These are phyloP conservation scores for Chaetomium sp. DNA, from an alignment of 2,329 filamentous ascomycete genomes.

Conservation along the genomic window DNA sequence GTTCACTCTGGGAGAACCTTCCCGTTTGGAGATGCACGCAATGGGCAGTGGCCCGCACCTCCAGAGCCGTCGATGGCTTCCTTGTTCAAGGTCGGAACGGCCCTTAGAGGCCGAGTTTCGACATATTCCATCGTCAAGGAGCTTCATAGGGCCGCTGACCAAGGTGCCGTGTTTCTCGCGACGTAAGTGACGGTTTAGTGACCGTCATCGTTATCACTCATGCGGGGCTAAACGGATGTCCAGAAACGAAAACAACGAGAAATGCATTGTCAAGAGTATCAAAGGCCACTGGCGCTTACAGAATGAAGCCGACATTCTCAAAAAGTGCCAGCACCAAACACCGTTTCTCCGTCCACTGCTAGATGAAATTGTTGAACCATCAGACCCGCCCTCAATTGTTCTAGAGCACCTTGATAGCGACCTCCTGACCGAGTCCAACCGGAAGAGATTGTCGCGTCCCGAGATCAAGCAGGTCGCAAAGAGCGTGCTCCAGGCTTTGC, in stretches of 20 bases:
- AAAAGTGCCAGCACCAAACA: slow-evolving; percentile 20
- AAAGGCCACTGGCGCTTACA: slow-evolving; percentile 21
- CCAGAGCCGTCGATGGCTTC: slow-evolving; percentile 11
- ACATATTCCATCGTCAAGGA: slow-evolving; percentile 23
- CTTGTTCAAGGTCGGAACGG: slow-evolving; percentile 14
- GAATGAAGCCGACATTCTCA: slow-evolving; percentile 27
- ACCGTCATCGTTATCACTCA: neutral
- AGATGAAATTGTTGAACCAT: slow-evolving; percentile 22
- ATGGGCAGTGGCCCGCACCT: neutral
- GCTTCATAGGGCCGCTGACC: slow-evolving; percentile 21
- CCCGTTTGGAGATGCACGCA: neutral
- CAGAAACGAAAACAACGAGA: slow-evolving; percentile 19
- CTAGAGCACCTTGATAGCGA: slow-evolving; percentile 23
- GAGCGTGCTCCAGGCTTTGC: slow-evolving; percentile 21
- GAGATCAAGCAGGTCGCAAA: slow-evolving; percentile 26
- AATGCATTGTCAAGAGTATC: slow-evolving; percentile 24
- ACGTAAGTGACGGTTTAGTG: slow-evolving; percentile 17
- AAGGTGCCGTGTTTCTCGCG: slow-evolving; percentile 24
- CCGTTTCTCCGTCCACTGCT: slow-evolving; percentile 22
- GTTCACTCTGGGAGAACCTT: too few species aligned
- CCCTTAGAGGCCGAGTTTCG: slow-evolving; percentile 21
- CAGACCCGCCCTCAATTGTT: slow-evolving; percentile 22
- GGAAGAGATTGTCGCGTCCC: slow-evolving; percentile 20
- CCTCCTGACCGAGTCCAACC: slow-evolving; percentile 22
- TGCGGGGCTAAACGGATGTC: neutral